A percentile compares a stretch with the other conserved stretches of the same genome.
Evolutionary conservation across 352 stramenopile species (phyloP).

Genomic region (Pythium biforme): DNA sequence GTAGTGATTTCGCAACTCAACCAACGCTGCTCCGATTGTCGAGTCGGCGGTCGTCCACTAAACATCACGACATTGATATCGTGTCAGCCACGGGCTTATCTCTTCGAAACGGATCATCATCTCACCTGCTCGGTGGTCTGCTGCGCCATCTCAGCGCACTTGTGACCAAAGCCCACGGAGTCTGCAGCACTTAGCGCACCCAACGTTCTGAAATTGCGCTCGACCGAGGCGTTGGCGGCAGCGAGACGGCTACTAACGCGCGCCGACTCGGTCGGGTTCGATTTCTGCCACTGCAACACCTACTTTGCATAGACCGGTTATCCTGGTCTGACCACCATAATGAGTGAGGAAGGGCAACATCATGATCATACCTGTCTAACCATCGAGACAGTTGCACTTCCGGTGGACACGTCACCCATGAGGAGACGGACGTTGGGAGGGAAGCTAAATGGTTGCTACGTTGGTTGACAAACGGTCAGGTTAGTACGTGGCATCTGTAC

Average conservation of each 20-base stretch:
- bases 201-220: conserved; percentile 25
- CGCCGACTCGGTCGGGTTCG: conserved; percentile 31
- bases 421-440: conserved; percentile 85
- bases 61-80: not conserved
- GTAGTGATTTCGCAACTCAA: conserved; percentile 72
- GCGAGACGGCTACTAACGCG: conserved; percentile 38
- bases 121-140: conserved; percentile 14
- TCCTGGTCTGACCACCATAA: not conserved
- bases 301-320: conserved; percentile 24
- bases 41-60: conserved; percentile 48
- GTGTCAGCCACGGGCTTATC: not conserved
- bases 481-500: not conserved
- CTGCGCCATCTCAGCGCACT: conserved; percentile 9
- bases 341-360: not conserved
- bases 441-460: conserved; percentile 55
- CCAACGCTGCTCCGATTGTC: conserved; percentile 41
- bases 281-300: conserved; percentile 38
- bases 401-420: conserved; percentile 95
- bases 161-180: not conserved
- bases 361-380: conserved; percentile 58
- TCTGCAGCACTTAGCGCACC: conserved; percentile 1
- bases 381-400: conserved; percentile 89
- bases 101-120: not conserved
- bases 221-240: conserved; percentile 37
- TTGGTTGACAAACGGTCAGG: not conserved